Conservation (phyloP, 306 rosid genomes). For the Medicago ruthenica region DNA sequence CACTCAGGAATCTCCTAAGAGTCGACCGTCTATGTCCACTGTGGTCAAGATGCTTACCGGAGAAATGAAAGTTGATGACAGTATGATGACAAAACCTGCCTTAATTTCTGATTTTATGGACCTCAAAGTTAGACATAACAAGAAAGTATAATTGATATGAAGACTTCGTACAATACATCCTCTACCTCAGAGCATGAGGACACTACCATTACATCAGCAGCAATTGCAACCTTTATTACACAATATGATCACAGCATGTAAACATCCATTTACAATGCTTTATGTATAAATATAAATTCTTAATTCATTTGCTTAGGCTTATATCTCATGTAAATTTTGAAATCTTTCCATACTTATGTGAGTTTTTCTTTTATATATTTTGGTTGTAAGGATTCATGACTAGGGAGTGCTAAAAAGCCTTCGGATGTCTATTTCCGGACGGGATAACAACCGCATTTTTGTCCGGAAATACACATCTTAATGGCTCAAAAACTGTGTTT, state of each 20-base stretch:
- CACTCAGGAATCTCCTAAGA: slow-evolving; percentile 85
- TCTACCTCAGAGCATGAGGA: slow-evolving; percentile 59
- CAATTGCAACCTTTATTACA: slow-evolving; percentile 52
- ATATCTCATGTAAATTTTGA: slow-evolving; percentile 47
- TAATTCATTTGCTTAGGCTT: slow-evolving; percentile 39
- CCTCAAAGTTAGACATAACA: slow-evolving; percentile 59
- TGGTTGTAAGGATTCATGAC: slow-evolving; percentile 8
- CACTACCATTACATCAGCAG: slow-evolving; percentile 48
- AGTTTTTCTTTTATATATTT: neutral
- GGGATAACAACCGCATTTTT: neutral
- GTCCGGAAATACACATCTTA: no score
- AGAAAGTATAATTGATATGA: slow-evolving; percentile 39
- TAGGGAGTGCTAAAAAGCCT: slow-evolving; percentile 14
- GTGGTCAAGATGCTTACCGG: slow-evolving; percentile 92
- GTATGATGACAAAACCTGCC: slow-evolving; percentile 77
- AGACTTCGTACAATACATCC: slow-evolving; percentile 36
- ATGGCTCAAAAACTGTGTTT: neutral
- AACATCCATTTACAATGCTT: slow-evolving; percentile 23
- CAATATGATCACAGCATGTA: slow-evolving; percentile 48
- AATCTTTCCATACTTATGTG: slow-evolving; percentile 2
- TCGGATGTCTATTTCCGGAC: neutral
- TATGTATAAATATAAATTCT: slow-evolving; percentile 4
- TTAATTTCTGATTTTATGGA: slow-evolving; percentile 87
- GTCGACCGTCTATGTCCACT: slow-evolving; percentile 87
- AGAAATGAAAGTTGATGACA: slow-evolving; percentile 51